Base-by-base conservation (phyloP, 1,284 basidiomycete species). In the Melanopsichium pennsylvanicum region DNA sequence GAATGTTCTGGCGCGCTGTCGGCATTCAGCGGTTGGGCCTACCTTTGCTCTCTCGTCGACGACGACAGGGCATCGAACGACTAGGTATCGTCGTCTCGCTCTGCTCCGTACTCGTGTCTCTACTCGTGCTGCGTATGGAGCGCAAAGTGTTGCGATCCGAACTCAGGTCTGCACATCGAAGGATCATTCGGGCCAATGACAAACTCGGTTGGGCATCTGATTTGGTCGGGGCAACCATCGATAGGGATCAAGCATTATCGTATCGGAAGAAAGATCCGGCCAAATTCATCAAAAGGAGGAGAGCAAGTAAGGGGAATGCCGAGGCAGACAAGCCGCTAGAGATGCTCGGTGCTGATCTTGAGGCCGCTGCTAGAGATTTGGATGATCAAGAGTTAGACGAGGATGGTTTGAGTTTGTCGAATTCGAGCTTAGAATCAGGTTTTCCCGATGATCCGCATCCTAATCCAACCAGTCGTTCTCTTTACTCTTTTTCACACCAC, bases 1-100 rank as follows among this genome's bases (percentile, higher is more conserved):
- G 74, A 5, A 62, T 75, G 38, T 73, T 75, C 22, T 75, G 74
- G 74, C 55, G 59, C 5, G 68, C 66, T 0, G 59, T 75, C 3
- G 74, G 74, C 7, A 35, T 70, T 15, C 57, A 57, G n/a, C 36
- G 49, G 8, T 50, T 60, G 6, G 45, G 51, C 11, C 40, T 69
- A 4, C 57, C 47, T 5, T 49, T 66, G 21, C 51, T 70, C 4
- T 61, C 56, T 2, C 55, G 59, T 7, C 59, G 72, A 11, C 63
- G 71, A 6, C 40, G 74, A 9, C 57, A 50, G 16, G 74, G 74
- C 22, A 52, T 75, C 18, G 74, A 75, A 34, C 64, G 71, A 6
- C 33, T 75, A 1, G 74, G 74, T 1, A 66, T 73, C 25, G 59
- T 69, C 10, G 57, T 75, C 3, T 61, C 61, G 22, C 66, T 75